Evolutionary conservation across 371 early-diverging fungal genomes (phyloP), one percentile per base, ranked within the genome.

Genomic region (Actinomortierella ambigua): DNA sequence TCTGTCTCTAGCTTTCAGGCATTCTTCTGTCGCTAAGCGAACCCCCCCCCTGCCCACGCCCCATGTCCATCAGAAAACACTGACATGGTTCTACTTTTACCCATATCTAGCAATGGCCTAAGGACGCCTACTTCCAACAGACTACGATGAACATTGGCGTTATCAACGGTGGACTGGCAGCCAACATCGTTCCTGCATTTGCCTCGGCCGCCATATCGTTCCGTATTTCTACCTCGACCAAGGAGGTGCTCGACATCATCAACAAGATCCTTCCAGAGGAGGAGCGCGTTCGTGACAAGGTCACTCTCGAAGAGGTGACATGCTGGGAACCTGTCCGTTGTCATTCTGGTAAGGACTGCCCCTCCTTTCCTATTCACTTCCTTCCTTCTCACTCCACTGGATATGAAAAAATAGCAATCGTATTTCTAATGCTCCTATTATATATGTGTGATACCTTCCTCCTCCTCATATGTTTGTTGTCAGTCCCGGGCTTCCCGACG

Each of bases 111-210:
- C 51, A 67, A 50, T 68, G 69, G 43, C 80, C 80, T n/a, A 57
- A 61, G 29, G 67, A 66, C 27, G 34, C 28, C 34, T 59, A 63
- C 55, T 71, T 79, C 57, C 79, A 79, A 39, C 43, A 65, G 41
- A 80, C 81, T n/a, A 80, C 81, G 39, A 43, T 78, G 64, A 80
- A 80, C 55, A 65, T 80, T 34, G 81, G 81, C 2, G 51, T 48
- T 14, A 65, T 80, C 56, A 29, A 55, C 14, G 81, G 81, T 28
- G 81, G 81, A 0, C 68, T 78, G 17, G 81, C 81, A 4, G 77
- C 79, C 24, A 80, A 80, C 50, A 76, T 80, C 47, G 68, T 80
- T 24, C 75, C 80, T 8, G 80, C 70, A 2, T 41, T 53, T 41
- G 73, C 78, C 4, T 52, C 40, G 2, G 78, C 78, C 11, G 77